Conservation (phyloP, 495 filamentous ascomycete genomes). For the Hypoxylon lenormandii region DNA sequence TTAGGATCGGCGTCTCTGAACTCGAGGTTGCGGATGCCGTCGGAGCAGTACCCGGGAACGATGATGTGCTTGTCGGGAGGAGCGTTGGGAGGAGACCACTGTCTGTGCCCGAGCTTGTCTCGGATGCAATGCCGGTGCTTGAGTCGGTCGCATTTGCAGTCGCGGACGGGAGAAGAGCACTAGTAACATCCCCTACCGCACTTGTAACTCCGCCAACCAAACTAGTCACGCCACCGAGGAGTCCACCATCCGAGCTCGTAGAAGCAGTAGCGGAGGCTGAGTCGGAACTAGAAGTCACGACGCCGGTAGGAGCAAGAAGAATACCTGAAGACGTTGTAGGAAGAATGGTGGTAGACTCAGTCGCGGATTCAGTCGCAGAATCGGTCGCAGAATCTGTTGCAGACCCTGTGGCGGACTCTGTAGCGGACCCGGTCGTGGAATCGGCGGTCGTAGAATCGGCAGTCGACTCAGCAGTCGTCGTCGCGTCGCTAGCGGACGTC, state of each 20-base stretch:
- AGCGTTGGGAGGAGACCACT: conserved; percentile 26
- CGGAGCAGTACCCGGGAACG: conserved; percentile 44
- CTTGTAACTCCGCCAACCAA: conserved; percentile 40
- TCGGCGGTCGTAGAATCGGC: conserved; percentile 21
- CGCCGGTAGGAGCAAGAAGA: conserved; percentile 52
- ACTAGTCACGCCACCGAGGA: conserved; percentile 36
- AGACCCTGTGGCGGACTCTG: conserved; percentile 17
- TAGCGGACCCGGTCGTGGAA: conserved; percentile 25
- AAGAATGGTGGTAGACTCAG: conserved; percentile 24
- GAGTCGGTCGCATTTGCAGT: conserved; percentile 40
- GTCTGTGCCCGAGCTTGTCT: conserved; percentile 8
- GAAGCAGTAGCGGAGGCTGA: conserved; percentile 12
- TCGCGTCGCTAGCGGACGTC: neutral
- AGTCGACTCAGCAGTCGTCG: no score
- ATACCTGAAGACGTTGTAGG: conserved; percentile 48
- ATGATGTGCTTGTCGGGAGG: conserved; percentile 19
- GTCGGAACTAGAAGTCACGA: conserved; percentile 41
- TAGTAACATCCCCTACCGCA: conserved; percentile 31
- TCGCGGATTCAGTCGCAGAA: conserved; percentile 30
- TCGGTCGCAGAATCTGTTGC: conserved; percentile 1
- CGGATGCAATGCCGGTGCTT: conserved; percentile 7
- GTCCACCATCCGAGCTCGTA: conserved; percentile 35
- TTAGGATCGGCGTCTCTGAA: conserved; percentile 10
- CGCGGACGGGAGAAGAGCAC: conserved; percentile 30
- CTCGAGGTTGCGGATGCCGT: conserved; percentile 34